Evolutionary conservation across 768 basidiomycete species (phyloP).

Genomic region (Clavaria fumosa): DNA sequence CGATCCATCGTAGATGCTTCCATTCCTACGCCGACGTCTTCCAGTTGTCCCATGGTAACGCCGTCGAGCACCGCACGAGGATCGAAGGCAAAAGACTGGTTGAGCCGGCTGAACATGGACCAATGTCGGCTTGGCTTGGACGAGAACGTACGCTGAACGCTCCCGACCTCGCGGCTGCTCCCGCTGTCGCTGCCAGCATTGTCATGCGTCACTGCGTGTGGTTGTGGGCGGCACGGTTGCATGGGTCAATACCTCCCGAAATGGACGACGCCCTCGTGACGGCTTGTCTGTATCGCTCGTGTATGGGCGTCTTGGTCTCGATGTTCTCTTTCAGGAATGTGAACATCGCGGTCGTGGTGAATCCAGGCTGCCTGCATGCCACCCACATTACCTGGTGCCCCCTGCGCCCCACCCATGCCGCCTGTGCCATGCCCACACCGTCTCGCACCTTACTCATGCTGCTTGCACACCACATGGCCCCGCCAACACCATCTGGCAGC

Average conservation of each 20-base stretch:
- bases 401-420: too few species aligned
- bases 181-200: too few species aligned
- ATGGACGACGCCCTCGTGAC: too few species aligned
- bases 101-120: constrained; percentile 18
- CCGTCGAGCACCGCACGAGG: constrained; percentile 6
- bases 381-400: too few species aligned
- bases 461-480: too few species aligned
- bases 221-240: constrained; percentile 3
- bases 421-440: too few species aligned
- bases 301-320: constrained; percentile 13
- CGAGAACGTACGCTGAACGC: constrained; percentile 10
- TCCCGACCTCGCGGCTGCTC: too few species aligned
- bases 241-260: too few species aligned
- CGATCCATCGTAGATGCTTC: constrained; percentile 14
- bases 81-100: neutral
- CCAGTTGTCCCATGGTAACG: constrained; percentile 2
- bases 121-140: constrained; percentile 14
- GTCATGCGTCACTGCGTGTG: neutral
- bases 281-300: constrained; percentile 14
- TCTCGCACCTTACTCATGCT: too few species aligned
- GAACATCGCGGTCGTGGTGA: constrained; percentile 18
- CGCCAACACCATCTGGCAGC: too few species aligned
- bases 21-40: constrained; percentile 10
- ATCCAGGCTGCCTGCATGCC: too few species aligned
- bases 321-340: constrained; percentile 9